These are phyloP conservation scores for Erodium maritimum DNA, from an alignment of 345 rosid species.

Conservation along the genomic window DNA sequence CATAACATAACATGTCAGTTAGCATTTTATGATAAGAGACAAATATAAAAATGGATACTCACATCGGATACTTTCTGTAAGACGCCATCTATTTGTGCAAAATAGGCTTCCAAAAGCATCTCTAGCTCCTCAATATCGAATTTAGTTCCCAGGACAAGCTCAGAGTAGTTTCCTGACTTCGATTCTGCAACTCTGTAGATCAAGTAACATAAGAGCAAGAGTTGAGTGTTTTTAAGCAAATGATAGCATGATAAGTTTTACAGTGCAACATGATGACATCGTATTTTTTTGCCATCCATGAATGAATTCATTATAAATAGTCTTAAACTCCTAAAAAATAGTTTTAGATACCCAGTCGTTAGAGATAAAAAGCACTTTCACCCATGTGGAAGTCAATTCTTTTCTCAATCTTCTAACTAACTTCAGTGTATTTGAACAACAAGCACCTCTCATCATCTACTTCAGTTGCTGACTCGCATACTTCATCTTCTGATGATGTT, in stretches of 20 bases:
- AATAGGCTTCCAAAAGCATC: slow-evolving; percentile 50
- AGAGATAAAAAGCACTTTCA: too few species aligned
- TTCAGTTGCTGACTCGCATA: slow-evolving; percentile 9
- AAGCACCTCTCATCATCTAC: slow-evolving; percentile 25
- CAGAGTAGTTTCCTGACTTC: slow-evolving; percentile 13
- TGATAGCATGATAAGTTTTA: not conserved
- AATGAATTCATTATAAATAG: too few species aligned
- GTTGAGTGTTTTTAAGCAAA: not conserved
- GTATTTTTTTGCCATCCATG: too few species aligned
- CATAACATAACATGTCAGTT: not conserved
- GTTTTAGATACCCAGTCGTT: too few species aligned
- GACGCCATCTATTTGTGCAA: slow-evolving; percentile 41
- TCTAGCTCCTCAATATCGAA: slow-evolving; percentile 38
- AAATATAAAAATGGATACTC: slow-evolving; percentile 6
- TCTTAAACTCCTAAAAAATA: too few species aligned
- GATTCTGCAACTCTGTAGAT: slow-evolving; percentile 19
- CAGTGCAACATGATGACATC: too few species aligned
- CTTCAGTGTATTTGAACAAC: not conserved
- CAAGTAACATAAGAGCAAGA: not conserved
- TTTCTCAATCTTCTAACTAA: not conserved
- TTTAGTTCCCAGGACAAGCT: slow-evolving; percentile 12
- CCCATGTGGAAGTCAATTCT: not conserved
- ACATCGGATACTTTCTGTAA: slow-evolving; percentile 38
- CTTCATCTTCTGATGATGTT: slow-evolving; percentile 14
- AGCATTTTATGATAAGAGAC: not conserved